A percentile compares a stretch with the other conserved stretches of the same genome.
Conservation (phyloP, 1,139 yeast genomes). For the Candida sp. region DNA sequence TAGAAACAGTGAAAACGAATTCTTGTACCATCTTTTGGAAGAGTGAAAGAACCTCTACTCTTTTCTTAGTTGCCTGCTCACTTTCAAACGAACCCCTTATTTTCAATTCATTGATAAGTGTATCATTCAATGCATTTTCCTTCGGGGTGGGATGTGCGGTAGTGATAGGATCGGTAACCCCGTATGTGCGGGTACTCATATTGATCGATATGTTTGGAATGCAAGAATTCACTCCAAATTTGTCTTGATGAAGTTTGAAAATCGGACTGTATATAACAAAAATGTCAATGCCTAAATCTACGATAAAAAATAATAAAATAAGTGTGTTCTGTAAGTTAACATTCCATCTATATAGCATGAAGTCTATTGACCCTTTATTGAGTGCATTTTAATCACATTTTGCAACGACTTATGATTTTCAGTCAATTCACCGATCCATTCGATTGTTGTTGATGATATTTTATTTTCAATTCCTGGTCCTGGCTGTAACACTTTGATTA, state of each 20-base stretch:
- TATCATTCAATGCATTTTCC: constrained; percentile 73
- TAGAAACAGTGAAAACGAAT: constrained; percentile 80
- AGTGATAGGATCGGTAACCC: constrained; percentile 92
- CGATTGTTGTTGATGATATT: constrained; percentile 7
- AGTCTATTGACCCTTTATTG: not conserved
- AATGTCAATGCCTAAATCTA: not conserved
- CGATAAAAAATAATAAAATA: not conserved
- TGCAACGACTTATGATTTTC: constrained; percentile 6
- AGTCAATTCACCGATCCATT: constrained; percentile 11
- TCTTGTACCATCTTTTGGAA: constrained; percentile 73
- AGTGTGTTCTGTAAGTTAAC: no score
- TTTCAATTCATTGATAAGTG: constrained; percentile 73
- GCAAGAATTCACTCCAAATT: no score
- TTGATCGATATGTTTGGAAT: no score
- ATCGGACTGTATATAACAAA: not conserved
- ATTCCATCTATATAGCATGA: no score
- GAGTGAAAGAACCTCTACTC: constrained; percentile 68
- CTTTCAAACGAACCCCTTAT: constrained; percentile 87
- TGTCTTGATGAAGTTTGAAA: not conserved
- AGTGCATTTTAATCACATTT: constrained; percentile 3
- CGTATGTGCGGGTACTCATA: constrained; percentile 43
- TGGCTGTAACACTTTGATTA: constrained; percentile 8
- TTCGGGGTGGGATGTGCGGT: constrained; percentile 77
- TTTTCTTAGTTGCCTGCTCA: constrained; percentile 73
- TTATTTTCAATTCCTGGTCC: not conserved